Percentiles rank a stretch among this genome's conserved stretches.
Conservation (phyloP, 306 rosid genomes). For the Senna siamea region DNA sequence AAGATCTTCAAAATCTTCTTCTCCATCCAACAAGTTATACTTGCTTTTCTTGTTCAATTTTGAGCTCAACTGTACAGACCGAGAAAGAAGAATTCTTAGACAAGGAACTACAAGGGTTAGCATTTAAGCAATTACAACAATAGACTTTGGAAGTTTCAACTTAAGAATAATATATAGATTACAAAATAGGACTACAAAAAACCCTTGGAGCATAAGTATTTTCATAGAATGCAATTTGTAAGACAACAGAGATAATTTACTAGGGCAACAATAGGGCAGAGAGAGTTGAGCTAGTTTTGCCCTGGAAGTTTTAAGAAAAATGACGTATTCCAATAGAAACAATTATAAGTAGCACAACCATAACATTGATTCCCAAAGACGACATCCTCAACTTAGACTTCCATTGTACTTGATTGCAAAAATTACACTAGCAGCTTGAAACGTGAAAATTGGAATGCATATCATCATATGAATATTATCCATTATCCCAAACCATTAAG, state of each 20-base stretch:
- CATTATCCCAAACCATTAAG: no score
- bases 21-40: conserved; percentile 84
- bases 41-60: conserved; percentile 73
- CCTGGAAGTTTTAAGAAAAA: not conserved
- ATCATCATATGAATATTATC: no score
- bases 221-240: not conserved
- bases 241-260: not conserved
- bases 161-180: not conserved
- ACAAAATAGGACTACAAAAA: not conserved
- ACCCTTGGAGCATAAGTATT: not conserved
- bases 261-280: conserved; percentile 2
- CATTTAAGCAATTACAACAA: conserved; percentile 21
- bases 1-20: conserved; percentile 65
- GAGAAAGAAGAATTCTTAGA: not conserved
- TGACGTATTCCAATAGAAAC: not conserved
- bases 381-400: no score
- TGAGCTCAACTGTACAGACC: conserved; percentile 54
- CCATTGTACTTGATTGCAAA: no score
- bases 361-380: not conserved
- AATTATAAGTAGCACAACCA: not conserved
- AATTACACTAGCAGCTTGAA: no score
- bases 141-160: not conserved
- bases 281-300: not conserved
- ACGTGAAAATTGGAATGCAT: no score
- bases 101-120: not conserved